Base-by-base conservation (phyloP, 306 rosid species). In the Vigna unguiculata region DNA sequence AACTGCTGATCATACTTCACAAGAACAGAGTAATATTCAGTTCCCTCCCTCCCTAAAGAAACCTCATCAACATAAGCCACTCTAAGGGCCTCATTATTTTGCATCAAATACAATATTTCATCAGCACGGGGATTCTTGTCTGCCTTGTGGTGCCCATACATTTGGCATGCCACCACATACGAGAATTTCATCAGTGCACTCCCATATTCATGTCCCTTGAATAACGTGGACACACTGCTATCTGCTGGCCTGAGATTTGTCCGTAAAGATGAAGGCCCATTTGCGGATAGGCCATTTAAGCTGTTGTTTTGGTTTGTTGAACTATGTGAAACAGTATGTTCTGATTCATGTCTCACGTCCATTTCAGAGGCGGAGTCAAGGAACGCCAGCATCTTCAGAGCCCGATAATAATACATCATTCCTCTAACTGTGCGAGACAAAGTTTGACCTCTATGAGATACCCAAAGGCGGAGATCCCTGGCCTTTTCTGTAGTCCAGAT, bases 331-430 rank as follows among this genome's bases (percentile, higher is more conserved):
- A 78, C 85, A 83, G 85, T 70, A 71, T 77, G 86, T 40, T 67
- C 86, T 8, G 96, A 72, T 71, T 84, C 96, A 78, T 46, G 61
- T 62, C 81, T 82, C 68, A 91, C 71, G 52, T 88, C 98, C 86
- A 79, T 48, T 85, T 94, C 98, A 57, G 94, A 87, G 51, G 98
- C 97, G 63, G 80, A 40, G 81, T 94, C 98, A 73, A 94, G 97
- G 85, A 91, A 94, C 40, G 96, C 60, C 69, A 94, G 96, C 98
- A 88, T 86, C 84, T 88, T 64, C 24, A 94, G 97, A 64, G 98
- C 98, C 65, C 91, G 88, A 78, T 88, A 87, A 72, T 94, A 88
- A 79, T 94, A 94, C 98, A 94, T 94, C 98, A 91, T 94, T 74
- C 98, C 98, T 71, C 97, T 86, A 28, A 94, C 93, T 36, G 98